Percentiles rank a stretch among this genome's conserved stretches.
These are phyloP conservation scores for Gossypium anomalum DNA, from an alignment of 345 rosid species.

Conservation along the genomic window DNA sequence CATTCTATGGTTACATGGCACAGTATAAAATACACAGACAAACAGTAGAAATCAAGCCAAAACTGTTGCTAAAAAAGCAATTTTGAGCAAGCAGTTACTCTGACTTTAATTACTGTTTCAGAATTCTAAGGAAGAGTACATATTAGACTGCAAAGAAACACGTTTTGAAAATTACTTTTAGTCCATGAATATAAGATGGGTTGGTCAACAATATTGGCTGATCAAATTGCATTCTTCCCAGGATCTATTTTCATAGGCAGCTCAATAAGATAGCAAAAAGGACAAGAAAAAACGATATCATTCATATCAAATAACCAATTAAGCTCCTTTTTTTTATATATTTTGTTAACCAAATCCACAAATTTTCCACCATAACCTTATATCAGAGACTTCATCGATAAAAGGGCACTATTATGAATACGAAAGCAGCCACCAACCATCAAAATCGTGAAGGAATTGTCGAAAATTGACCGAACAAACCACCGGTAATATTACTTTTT, in stretches of 20 bases:
- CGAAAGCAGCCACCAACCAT: neutral
- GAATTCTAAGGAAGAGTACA: neutral
- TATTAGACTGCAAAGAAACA: neutral
- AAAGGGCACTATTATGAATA: neutral
- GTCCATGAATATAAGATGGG: neutral
- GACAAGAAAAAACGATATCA: neutral
- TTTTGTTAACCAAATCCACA: neutral
- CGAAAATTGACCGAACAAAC: conserved; percentile 9
- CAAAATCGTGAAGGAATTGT: neutral
- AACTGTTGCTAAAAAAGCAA: neutral
- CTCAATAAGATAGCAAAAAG: neutral
- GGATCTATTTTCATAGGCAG: neutral
- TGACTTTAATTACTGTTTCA: neutral
- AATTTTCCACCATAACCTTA: neutral
- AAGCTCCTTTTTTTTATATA: conserved; percentile 1
- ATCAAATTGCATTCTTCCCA: neutral
- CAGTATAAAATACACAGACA: neutral
- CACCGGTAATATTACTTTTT: neutral
- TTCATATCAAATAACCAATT: neutral
- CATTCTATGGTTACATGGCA: neutral
- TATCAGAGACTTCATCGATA: neutral
- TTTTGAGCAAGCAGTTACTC: neutral
- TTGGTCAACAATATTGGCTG: neutral
- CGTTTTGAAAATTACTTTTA: neutral
- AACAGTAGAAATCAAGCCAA: conserved; percentile 1